Percentiles rank a stretch among this genome's conserved stretches.
Conservation (phyloP, 768 basidiomycete species). For the Mrakia blollopis region DNA sequence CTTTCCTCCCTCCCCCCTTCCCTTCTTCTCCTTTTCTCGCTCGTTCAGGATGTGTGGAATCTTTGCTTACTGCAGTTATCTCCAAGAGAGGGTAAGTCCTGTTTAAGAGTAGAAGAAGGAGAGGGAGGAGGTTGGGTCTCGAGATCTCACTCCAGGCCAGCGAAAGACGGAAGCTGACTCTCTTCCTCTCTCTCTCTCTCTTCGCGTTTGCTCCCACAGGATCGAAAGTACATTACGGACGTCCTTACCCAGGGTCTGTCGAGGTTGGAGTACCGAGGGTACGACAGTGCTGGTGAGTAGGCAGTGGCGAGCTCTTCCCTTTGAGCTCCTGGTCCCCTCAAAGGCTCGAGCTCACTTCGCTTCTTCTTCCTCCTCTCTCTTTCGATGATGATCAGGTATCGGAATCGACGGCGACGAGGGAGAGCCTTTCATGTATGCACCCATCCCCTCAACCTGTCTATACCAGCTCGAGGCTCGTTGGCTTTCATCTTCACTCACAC, state of each 20-base stretch:
- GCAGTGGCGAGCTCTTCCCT: not conserved
- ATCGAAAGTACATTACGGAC: conserved; percentile 85
- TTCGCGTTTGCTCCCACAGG: conserved; percentile 48
- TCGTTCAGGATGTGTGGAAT: conserved; percentile 55
- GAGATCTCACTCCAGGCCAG: not conserved
- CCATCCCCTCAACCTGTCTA: not conserved
- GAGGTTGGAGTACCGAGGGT: conserved; percentile 95
- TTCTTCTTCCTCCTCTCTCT: not conserved
- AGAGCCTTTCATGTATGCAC: conserved; percentile 54
- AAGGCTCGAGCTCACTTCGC: not conserved
- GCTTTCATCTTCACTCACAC: not conserved
- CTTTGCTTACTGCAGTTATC: conserved; percentile 90
- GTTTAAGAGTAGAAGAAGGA: not conserved
- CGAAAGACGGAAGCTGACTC: not conserved
- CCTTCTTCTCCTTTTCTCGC: not conserved
- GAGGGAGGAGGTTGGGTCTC: not conserved
- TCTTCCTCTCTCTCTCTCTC: conserved; percentile 7
- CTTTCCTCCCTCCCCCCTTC: not conserved
- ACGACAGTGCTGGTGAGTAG: conserved; percentile 74
- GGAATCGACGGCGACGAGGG: conserved; percentile 84
- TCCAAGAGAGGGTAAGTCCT: conserved; percentile 80
- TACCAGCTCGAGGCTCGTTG: too few relatives aligned
- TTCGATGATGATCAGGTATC: conserved; percentile 48
- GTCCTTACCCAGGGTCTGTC: conserved; percentile 84
- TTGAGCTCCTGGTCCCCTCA: not conserved